Base-by-base conservation (phyloP, 2,329 filamentous ascomycete genomes). In the Paecilomyces niveus region DNA sequence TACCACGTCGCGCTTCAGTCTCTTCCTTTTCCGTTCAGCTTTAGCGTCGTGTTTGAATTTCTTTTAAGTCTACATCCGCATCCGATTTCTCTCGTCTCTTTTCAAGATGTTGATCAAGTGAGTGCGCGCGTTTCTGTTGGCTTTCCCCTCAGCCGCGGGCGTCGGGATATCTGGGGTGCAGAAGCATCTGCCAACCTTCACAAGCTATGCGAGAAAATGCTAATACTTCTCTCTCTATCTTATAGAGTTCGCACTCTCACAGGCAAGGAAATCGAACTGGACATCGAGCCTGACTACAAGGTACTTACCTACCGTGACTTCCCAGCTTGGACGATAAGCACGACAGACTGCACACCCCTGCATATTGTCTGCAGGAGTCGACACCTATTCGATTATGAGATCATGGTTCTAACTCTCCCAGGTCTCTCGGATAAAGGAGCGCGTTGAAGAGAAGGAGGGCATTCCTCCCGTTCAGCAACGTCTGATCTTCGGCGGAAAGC, bases 361-460 rank as follows among this genome's bases (percentile, higher is more conserved):
- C 15, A 45, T n/a, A 7, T 5, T n/a, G n/a, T n/a, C 15, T 39
- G 5, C 49, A 21, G 29, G 29, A 3, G 22, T 18, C 5, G 39
- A 18, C 55, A 54, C 18, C n/a, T 45, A 45, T 45, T n/a, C 3
- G 6, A 45, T 45, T 9, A 8, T 18, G n/a, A 45, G 7, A 18
- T 7, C 2, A 21, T 4, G 39, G 15, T 21, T 18, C n/a, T 45
- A n/a, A 21, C 15, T 18, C 8, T 8, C 6, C 22, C 65, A 96
- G 92, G 90, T 97, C 67, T 88, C 89, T 49, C 87, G 92, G 75
- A 97, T 99, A 83, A 99, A 99, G 83, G 94, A 97, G 79, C 92
- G 93, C 70, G 94, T 99, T 58, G 94, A 99, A 77, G 94, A 99
- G 81, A 97, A 97, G 79, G 94, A 97, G 74, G 94, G 94, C 58